Base-by-base conservation (phyloP, 2,329 filamentous ascomycete species). In the Sphaerulina musiva region DNA sequence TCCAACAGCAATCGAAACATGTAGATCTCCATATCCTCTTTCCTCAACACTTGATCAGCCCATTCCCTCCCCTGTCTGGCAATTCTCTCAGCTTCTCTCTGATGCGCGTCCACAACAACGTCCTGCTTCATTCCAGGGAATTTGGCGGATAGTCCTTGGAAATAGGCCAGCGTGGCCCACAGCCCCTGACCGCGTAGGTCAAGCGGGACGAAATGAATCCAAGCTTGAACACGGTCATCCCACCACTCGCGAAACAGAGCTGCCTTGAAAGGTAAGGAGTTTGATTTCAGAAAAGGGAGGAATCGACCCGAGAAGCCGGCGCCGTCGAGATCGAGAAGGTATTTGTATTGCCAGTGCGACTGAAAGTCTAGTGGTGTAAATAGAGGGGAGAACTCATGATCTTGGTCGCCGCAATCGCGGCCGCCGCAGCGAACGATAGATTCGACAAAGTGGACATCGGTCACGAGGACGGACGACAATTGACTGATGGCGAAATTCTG, bases 231-330 rank as follows among this genome's bases (percentile, higher is more conserved):
- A 5, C 89, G 80, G 47, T 84, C 82, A 55, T 87, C 85, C 69
- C 85, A 88, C 89, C 89, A 95, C 65, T 89, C 83, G 23, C 82
- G 79, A 69, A 91, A 92, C 6, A 92, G 75, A 0, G 83, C 83
- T 1, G 82, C 80, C 59, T 89, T 78, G 66, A 93, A 81, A 0
- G 87, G 86, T 4, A 90, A 76, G 46, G 79, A 84, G 58, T 74
- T 74, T 12, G 85, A 88, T 45, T 80, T 79, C 4, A 93, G 68
- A 54, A 85, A 83, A 0, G 80, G 78, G 8, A 88, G 70, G 60
- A 89, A 78, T 31, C 80, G 76, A 11, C 85, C 80, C 0, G 83
- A 85, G 54, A 87, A 87, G 14, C 81, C 77, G 0, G 79, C 77
- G 6, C 83, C 81, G 67, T 93, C 88, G 4, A 86, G 75, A 54